Percentiles rank a stretch among this genome's conserved stretches.
phyloP scores from a whole-genome alignment of 805 yeast species.

The Kazachstania kunashirensis region DNA sequence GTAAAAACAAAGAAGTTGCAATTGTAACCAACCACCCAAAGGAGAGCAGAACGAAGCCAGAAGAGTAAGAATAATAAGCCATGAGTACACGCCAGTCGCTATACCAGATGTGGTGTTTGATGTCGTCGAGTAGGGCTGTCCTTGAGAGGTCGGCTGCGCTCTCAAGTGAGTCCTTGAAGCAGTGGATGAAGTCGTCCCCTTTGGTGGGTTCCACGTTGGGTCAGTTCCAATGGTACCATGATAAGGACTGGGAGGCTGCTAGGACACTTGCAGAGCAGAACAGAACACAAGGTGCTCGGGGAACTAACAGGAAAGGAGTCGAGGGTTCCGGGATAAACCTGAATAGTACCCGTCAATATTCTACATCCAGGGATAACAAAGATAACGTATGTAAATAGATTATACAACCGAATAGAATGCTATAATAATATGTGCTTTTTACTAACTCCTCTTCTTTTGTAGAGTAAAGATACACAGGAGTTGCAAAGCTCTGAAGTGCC shows the following conservation, averaged over 20 bases:
- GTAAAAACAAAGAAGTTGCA: no score
- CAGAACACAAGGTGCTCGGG: constrained; percentile 3
- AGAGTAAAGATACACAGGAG: constrained; percentile 2
- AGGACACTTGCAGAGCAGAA: constrained; percentile 15
- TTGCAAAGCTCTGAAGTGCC: constrained; percentile 58
- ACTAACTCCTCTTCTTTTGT: not conserved
- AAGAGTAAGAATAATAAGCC: no score
- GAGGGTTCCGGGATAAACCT: not conserved
- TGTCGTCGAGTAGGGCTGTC: constrained; percentile 15
- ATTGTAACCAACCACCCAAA: no score
- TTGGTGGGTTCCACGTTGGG: constrained; percentile 19
- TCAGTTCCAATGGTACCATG: constrained; percentile 22
- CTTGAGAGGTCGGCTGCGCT: constrained; percentile 15
- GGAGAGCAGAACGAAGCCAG: no score
- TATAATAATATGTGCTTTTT: constrained; percentile 1
- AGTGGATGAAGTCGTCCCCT: constrained; percentile 22
- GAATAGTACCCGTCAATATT: not conserved
- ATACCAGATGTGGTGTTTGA: constrained; percentile 20
- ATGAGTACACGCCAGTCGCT: constrained; percentile 18
- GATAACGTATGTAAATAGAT: not conserved
- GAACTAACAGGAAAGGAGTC: not conserved
- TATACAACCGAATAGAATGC: constrained; percentile 1
- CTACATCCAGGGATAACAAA: no score
- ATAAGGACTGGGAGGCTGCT: constrained; percentile 28
- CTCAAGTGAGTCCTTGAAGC: constrained; percentile 15